These are phyloP conservation scores for Zygoascus sp. DNA, from an alignment of 1,139 yeast species.

Conservation along the genomic window DNA sequence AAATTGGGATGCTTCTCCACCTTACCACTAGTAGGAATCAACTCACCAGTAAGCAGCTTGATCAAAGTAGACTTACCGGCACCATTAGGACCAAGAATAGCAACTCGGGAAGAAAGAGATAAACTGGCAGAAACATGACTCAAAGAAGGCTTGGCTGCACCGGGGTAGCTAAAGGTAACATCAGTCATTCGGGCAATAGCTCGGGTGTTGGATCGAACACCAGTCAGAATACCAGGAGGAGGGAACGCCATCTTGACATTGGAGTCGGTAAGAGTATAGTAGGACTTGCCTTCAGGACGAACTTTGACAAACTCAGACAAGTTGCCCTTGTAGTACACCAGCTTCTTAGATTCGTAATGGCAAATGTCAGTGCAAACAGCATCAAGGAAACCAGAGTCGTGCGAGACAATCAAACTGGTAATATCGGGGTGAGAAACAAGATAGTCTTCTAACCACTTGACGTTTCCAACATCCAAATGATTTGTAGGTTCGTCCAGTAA, in stretches of 20 bases:
- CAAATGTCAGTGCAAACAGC: slow-evolving; percentile 94
- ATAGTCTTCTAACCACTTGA: slow-evolving; percentile 89
- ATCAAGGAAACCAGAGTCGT: slow-evolving; percentile 95
- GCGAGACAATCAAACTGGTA: slow-evolving; percentile 93
- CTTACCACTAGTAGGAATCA: slow-evolving; percentile 77
- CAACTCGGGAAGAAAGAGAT: slow-evolving; percentile 91
- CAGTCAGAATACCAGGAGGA: slow-evolving; percentile 93
- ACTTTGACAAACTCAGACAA: slow-evolving; percentile 85
- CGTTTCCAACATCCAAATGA: slow-evolving; percentile 93
- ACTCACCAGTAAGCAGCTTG: slow-evolving; percentile 87
- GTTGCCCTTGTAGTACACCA: slow-evolving; percentile 95
- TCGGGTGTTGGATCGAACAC: slow-evolving; percentile 91
- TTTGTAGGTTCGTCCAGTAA: slow-evolving; percentile 97
- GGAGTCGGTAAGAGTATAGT: slow-evolving; percentile 91
- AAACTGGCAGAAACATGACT: slow-evolving; percentile 77
- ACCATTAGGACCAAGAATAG: slow-evolving; percentile 96
- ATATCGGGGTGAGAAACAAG: slow-evolving; percentile 75
- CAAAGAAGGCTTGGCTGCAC: slow-evolving; percentile 80
- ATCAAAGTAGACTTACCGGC: slow-evolving; percentile 97
- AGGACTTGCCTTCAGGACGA: slow-evolving; percentile 94
- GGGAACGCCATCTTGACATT: slow-evolving; percentile 98
- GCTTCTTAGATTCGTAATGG: slow-evolving; percentile 92
- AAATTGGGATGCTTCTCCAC: slow-evolving; percentile 97
- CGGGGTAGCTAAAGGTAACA: slow-evolving; percentile 88
- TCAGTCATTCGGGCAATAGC: slow-evolving; percentile 88